These are phyloP conservation scores for Cyclocybe aegerita DNA, from an alignment of 768 basidiomycete species.

Conservation along the genomic window DNA sequence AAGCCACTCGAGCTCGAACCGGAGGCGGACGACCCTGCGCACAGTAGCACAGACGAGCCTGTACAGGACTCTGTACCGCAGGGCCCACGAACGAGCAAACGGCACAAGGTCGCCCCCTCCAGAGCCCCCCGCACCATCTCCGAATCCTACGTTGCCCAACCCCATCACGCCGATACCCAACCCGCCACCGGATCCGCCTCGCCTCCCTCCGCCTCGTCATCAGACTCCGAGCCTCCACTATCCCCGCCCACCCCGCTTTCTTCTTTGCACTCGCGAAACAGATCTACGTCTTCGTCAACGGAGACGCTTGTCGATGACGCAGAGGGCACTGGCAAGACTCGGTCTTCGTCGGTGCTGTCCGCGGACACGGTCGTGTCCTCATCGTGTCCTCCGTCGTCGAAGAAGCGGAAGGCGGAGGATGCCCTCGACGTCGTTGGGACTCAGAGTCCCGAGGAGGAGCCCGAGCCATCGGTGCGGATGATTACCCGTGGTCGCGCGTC, in stretches of 20 bases:
- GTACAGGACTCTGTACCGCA: too few species aligned
- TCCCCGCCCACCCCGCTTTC: constrained; percentile 13
- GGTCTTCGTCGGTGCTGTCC: constrained; percentile 40
- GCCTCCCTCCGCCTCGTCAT: not conserved
- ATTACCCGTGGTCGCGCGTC: constrained; percentile 36
- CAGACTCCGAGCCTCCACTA: not conserved
- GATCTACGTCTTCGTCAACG: constrained; percentile 37
- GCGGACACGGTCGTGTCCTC: constrained; percentile 34
- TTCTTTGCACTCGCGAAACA: constrained; percentile 30
- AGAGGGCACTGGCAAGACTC: constrained; percentile 15
- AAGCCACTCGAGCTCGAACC: constrained; percentile 6
- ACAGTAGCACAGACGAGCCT: too few species aligned
- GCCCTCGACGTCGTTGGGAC: constrained; percentile 3
- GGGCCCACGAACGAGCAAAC: not conserved
- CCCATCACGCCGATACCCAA: not conserved
- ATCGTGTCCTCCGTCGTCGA: constrained; percentile 11
- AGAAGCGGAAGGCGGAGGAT: constrained; percentile 19
- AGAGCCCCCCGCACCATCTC: constrained; percentile 5
- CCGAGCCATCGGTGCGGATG: constrained; percentile 26
- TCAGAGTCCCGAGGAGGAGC: constrained; percentile 2
- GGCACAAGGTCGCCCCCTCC: not conserved
- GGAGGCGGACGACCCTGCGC: not conserved
- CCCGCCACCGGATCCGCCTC: not conserved
- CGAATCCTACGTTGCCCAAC: not conserved
- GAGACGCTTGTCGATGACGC: constrained; percentile 29